Evolutionary conservation across 805 yeast genomes (phyloP).

Genomic region (Candida parachauliodes): DNA sequence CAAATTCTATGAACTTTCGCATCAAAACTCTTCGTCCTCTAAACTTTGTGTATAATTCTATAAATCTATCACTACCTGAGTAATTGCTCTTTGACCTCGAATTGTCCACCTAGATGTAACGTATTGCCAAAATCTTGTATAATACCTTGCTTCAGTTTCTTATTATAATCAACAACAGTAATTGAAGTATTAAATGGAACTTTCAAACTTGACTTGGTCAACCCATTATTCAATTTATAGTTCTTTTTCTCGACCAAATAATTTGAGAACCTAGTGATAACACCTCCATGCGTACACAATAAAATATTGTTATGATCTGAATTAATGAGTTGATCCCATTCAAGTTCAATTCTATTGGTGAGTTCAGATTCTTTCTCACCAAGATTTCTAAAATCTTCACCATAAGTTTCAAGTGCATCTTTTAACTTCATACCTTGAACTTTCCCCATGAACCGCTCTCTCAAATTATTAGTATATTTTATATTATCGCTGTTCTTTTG

Average conservation of each 20-base stretch:
- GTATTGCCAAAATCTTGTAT: constrained; percentile 64
- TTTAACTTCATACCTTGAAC: constrained; percentile 69
- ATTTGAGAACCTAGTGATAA: constrained; percentile 57
- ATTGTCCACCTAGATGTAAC: constrained; percentile 58
- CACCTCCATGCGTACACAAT: constrained; percentile 79
- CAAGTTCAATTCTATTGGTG: constrained; percentile 44
- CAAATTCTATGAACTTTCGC: too few species aligned
- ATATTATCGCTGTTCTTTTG: constrained; percentile 18
- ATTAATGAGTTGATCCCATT: constrained; percentile 42
- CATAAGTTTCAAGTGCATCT: constrained; percentile 64
- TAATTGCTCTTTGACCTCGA: constrained; percentile 45
- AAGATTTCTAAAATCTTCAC: constrained; percentile 54
- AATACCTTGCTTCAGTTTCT: constrained; percentile 33
- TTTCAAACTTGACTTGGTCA: constrained; percentile 38
- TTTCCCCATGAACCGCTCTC: constrained; percentile 76
- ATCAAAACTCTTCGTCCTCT: too few species aligned
- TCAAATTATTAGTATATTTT: constrained; percentile 39
- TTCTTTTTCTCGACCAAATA: constrained; percentile 41
- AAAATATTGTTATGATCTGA: constrained; percentile 47
- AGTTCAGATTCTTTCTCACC: constrained; percentile 59
- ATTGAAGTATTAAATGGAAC: constrained; percentile 78
- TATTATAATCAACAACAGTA: constrained; percentile 58
- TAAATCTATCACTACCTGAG: constrained; percentile 6
- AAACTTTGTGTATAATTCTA: too few species aligned
- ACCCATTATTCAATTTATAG: constrained; percentile 35